Percentiles rank a stretch among this genome's conserved stretches.
Evolutionary conservation across 805 yeast genomes (phyloP).

Genomic region (Ogataea pini): DNA sequence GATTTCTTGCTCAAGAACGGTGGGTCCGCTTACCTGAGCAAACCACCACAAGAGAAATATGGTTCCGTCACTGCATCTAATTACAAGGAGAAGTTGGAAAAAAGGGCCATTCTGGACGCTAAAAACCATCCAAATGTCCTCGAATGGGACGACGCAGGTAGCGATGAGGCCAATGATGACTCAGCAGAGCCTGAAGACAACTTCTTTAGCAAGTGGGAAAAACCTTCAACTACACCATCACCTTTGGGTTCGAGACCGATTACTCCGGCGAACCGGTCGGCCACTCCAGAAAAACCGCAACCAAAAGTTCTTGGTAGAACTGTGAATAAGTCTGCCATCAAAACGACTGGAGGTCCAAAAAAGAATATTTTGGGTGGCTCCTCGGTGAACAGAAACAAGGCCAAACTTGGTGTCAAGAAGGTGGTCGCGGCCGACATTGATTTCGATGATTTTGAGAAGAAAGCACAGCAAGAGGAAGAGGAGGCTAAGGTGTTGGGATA

Average conservation of each 20-base stretch:
- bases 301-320: slow-evolving; percentile 25
- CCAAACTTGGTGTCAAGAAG: slow-evolving; percentile 62
- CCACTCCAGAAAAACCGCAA: slow-evolving; percentile 32
- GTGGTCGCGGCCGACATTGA: slow-evolving; percentile 51
- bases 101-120: slow-evolving; percentile 66
- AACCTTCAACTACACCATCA: slow-evolving; percentile 58
- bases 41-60: slow-evolving; percentile 77
- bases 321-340: slow-evolving; percentile 31
- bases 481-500: slow-evolving; percentile 59
- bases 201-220: slow-evolving; percentile 90
- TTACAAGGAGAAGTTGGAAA: slow-evolving; percentile 78
- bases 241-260: slow-evolving; percentile 48
- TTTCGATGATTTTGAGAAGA: slow-evolving; percentile 65
- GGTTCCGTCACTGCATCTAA: slow-evolving; percentile 75
- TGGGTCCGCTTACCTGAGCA: slow-evolving; percentile 68
- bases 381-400: slow-evolving; percentile 55
- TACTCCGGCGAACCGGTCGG: slow-evolving; percentile 39
- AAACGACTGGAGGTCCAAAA: slow-evolving; percentile 22
- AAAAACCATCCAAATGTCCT: slow-evolving; percentile 70
- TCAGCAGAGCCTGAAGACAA: slow-evolving; percentile 71
- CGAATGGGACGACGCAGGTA: slow-evolving; percentile 54
- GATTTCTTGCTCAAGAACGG: slow-evolving; percentile 85
- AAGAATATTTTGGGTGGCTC: slow-evolving; percentile 41
- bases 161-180: slow-evolving; percentile 51
- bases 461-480: slow-evolving; percentile 81